Conservation (phyloP, 306 rosid species). For the Albizia julibrissin region DNA sequence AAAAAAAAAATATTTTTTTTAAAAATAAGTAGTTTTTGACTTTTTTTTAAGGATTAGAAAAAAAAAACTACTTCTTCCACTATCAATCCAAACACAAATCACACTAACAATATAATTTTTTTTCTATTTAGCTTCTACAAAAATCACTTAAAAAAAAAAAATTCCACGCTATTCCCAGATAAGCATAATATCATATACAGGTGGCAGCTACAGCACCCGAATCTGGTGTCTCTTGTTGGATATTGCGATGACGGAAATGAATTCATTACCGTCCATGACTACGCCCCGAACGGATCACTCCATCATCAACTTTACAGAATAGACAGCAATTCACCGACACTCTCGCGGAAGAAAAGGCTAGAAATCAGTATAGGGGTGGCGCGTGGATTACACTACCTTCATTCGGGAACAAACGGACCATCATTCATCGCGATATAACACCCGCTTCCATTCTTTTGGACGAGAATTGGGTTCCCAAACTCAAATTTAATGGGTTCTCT, state of each 20-base stretch:
- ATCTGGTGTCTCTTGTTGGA: conserved; percentile 3
- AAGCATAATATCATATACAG: neutral
- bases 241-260: neutral
- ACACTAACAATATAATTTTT: no score
- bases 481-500: neutral
- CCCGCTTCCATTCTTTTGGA: neutral
- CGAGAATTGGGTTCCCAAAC: neutral
- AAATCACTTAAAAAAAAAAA: no score
- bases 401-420: conserved; percentile 23
- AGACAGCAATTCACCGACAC: neutral
- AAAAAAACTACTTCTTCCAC: no score
- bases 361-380: conserved; percentile 4
- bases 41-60: no score
- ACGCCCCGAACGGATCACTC: neutral
- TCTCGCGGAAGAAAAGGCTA: conserved; percentile 16
- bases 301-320: neutral
- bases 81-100: no score
- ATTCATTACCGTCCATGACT: neutral
- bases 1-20: no score
- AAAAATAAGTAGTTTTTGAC: no score
- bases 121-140: no score
- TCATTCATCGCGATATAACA: conserved; percentile 8
- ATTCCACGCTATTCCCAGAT: no score
- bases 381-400: conserved; percentile 37
- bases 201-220: conserved; percentile 4